Evolutionary conservation across 2,329 filamentous ascomycete species (phyloP), one percentile per base, ranked within the genome.

Genomic region (Penicillium psychrosexuale): DNA sequence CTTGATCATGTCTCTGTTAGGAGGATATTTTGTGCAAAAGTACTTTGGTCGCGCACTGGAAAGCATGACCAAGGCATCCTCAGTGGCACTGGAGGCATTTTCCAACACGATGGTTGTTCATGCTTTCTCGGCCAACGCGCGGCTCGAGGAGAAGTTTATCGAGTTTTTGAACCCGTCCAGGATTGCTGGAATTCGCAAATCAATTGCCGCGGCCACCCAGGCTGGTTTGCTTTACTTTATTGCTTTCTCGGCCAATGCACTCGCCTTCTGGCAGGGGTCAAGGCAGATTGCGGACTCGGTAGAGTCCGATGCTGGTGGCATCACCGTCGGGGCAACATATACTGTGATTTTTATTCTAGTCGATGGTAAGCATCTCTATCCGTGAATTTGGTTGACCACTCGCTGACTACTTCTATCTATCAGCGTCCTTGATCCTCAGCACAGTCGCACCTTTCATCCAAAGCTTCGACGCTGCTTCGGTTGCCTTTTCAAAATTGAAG

Each of bases 201-300:
- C 82, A 0, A 70, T 79, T 1, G 76, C 79, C 0, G 76, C 80
- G 17, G 86, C 80, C 2, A 67, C 81, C 0, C 83, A 87, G 64
- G 77, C 82, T 5, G 84, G 84, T 2, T 67, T 81, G n/a, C 72
- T 87, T 8, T 88, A 86, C 66, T 88, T 88, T 57, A 82, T 88
- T 61, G 83, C 84, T 3, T 88, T 85, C 61, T 80, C 82, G 1
- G 84, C 83, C 9, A 88, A 88, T 66, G 84, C 82, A 0, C 74
- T 89, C 9, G 83, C 85, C 0, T 88, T 86, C 65, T 88, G 84
- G 84, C 80, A 87, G 65, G 86, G 86, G 38, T 85, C 82, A 55
- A 76, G 73, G 33, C 79, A 78, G 51, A 79, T 85, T 42, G 78
- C 77, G 12, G 72, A 61, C 30, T 38, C 62, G 0, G 61, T 69